A percentile compares a stretch with the other conserved stretches of the same genome.
Conservation (phyloP, 805 yeast genomes). For the Maudiozyma pseudohumilis region DNA sequence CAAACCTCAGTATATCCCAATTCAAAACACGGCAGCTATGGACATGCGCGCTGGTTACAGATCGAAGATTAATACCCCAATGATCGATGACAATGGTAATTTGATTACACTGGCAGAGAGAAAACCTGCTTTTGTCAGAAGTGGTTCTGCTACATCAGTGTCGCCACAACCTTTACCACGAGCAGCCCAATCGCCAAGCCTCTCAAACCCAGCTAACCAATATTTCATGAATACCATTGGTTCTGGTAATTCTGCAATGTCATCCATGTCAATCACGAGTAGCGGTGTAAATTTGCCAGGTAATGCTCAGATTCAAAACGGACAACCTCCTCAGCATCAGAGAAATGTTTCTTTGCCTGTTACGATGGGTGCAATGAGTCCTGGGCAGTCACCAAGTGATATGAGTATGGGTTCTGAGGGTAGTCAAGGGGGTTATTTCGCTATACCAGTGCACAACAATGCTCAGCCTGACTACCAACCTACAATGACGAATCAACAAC, state of each 20-base stretch:
- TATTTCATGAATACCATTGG: constrained; percentile 4
- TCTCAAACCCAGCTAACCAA: constrained; percentile 4
- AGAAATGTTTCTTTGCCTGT: constrained; percentile 16
- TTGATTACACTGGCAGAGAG: constrained; percentile 26
- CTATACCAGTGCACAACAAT: constrained; percentile 22
- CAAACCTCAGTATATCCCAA: constrained; percentile 23
- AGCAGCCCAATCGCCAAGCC: constrained; percentile 7
- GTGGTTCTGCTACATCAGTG: constrained; percentile 4
- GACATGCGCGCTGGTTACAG: constrained; percentile 5
- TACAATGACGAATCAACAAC: constrained; percentile 1
- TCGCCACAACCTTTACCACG: constrained; percentile 5
- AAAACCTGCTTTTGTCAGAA: constrained; percentile 4
- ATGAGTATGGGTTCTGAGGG: constrained; percentile 18
- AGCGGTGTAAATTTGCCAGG: constrained; percentile 11
- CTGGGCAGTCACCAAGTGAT: constrained; percentile 16
- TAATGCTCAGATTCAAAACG: neutral
- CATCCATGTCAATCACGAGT: constrained; percentile 14
- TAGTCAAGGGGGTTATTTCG: constrained; percentile 29
- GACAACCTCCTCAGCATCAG: constrained; percentile 9
- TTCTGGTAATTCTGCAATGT: constrained; percentile 2
- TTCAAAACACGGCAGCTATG: constrained; percentile 11
- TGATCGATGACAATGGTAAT: constrained; percentile 32
- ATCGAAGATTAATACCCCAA: constrained; percentile 27
- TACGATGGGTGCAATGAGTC: constrained; percentile 8
- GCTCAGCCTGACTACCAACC: neutral